A percentile compares a stretch with the other conserved stretches of the same genome.
These are phyloP conservation scores for Bruguiera sexangula DNA, from an alignment of 345 rosid species.

Conservation along the genomic window DNA sequence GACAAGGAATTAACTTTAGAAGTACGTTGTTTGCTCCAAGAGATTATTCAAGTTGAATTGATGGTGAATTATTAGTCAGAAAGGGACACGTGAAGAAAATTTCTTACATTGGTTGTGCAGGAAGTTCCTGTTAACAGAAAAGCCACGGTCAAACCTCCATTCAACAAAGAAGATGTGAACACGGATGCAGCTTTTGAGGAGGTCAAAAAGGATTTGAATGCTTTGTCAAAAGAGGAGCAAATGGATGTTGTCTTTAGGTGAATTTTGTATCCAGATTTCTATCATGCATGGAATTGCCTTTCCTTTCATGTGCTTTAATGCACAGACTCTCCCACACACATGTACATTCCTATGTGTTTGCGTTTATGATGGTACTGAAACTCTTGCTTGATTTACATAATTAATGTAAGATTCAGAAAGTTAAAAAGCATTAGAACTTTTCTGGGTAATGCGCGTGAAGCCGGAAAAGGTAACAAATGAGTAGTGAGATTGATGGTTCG, in stretches of 20 bases:
- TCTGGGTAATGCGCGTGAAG: no score
- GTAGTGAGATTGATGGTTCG: no score
- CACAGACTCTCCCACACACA: no score
- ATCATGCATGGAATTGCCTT: background rate
- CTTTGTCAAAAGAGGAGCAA: slow-evolving; percentile 80
- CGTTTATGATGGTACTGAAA: no score
- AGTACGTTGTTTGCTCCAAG: slow-evolving; percentile 34
- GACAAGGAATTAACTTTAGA: slow-evolving; percentile 64
- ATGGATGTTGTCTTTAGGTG: slow-evolving; percentile 86
- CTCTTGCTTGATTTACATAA: no score
- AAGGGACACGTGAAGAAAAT: background rate
- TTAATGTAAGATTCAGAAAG: no score
- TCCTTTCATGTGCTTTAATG: background rate
- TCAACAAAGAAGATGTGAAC: slow-evolving; percentile 27
- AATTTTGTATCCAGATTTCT: background rate
- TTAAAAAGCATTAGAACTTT: no score
- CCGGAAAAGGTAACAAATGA: no score
- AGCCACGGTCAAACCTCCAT: slow-evolving; percentile 18
- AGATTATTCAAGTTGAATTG: background rate
- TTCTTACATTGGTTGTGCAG: slow-evolving; percentile 31
- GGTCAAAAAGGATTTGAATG: slow-evolving; percentile 67
- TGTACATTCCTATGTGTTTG: no score
- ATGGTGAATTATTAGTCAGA: background rate
- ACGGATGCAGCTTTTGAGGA: slow-evolving; percentile 41
- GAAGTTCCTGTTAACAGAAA: slow-evolving; percentile 51